Evolutionary conservation across 2,329 filamentous ascomycete genomes (phyloP), one percentile per base, ranked within the genome.

Genomic region (Fusarium dimerum): DNA sequence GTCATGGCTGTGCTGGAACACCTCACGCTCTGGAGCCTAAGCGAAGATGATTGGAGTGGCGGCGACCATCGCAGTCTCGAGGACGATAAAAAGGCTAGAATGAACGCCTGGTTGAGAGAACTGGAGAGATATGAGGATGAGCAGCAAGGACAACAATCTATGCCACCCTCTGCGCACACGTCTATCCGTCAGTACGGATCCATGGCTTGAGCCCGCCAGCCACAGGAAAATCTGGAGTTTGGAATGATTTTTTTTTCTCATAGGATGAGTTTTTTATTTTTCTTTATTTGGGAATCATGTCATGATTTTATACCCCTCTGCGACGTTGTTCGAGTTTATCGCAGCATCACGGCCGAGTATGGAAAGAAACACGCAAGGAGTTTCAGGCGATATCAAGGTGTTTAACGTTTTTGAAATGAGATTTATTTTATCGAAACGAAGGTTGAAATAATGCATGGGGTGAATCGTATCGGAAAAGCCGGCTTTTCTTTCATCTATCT

Each of bases 1-100:
- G 47, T 69, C 40, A 59, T 70, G 48, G 69, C 69, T 2, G 59
- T 69, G 11, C 43, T 65, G 17, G 68, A 71, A 47, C 69, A 71
- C 41, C 49, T 71, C 36, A 68, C 67, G 9, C 63, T 71, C 8
- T 71, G 66, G 66, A 69, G 67, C 50, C 62, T 70, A 45, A 65
- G 61, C 38, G 66, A 65, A 48, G 66, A 68, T 30, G 60, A 66
- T 13, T 62, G 61, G 55, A 43, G 48, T 12, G 56, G 44, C 18
- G 46, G 50, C 10, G 59, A 61, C 15, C 50, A 60, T 26, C 51
- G 57, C 2, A 63, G 61, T 10, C 32, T 63, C 11, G 51, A 55
- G 20, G 66, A 70, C 16, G 66, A 68, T 32, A 69, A 68, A 56
- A 59, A 64, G 45, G 57, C 61, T 15, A 58, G 68, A 20, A 62